Evolutionary conservation across 768 basidiomycete genomes (phyloP).

Genomic region (Tricholoma matsutake): DNA sequence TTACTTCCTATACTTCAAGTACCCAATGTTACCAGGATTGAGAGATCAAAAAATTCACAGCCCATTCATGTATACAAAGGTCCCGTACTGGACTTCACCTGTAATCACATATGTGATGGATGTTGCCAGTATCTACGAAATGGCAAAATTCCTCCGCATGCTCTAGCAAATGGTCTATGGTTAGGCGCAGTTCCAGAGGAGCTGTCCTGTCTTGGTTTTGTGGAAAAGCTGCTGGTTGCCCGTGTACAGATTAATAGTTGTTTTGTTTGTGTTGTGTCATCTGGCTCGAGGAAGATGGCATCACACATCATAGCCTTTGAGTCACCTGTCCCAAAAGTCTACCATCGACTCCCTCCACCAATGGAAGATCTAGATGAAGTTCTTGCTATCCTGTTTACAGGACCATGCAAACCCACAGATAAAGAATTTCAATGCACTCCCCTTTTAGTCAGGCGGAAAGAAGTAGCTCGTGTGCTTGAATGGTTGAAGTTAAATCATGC

Average conservation of each 20-base stretch:
- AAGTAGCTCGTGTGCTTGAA: no score
- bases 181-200: constrained; percentile 23
- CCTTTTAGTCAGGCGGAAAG: no score
- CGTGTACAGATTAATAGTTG: no score
- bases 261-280: no score
- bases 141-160: background rate
- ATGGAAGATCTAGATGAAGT: constrained; percentile 27
- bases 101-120: background rate
- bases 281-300: no score
- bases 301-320: no score
- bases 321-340: constrained; percentile 26
- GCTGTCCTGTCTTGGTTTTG: constrained; percentile 24
- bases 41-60: background rate
- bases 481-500: no score
- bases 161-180: background rate
- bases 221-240: constrained; percentile 29
- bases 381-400: constrained; percentile 31
- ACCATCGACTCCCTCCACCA: constrained; percentile 19
- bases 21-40: background rate
- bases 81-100: background rate
- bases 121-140: background rate
- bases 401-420: constrained; percentile 18
- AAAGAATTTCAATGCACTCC: no score
- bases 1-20: background rate
- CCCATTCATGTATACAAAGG: background rate